Evolutionary conservation across 2,329 filamentous ascomycete species (phyloP).

Genomic region (Epicoccum nigrum): DNA sequence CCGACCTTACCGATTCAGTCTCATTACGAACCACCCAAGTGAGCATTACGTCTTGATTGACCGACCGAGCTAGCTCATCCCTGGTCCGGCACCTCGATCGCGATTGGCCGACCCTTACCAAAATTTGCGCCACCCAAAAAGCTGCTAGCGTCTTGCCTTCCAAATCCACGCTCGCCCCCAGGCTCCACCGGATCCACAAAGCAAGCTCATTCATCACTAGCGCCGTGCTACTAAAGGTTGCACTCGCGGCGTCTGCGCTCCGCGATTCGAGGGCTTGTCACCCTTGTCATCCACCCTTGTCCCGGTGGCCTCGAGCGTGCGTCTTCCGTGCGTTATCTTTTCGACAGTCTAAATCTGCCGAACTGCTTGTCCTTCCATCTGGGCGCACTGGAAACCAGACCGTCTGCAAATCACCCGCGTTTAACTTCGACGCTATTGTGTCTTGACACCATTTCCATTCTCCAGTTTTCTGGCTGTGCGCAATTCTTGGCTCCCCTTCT

Average conservation of each 20-base stretch:
- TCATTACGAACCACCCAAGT: slow-evolving; percentile 32
- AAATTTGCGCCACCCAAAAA: slow-evolving; percentile 34
- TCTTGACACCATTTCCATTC: slow-evolving; percentile 43
- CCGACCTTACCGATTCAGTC: slow-evolving; percentile 43
- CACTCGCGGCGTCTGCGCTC: slow-evolving; percentile 44
- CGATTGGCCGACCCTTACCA: slow-evolving; percentile 43
- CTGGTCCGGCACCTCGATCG: slow-evolving; percentile 29
- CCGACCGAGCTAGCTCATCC: slow-evolving; percentile 41
- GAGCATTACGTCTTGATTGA: slow-evolving; percentile 44
- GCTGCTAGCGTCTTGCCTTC: slow-evolving; percentile 40
- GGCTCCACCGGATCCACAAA: slow-evolving; percentile 34
- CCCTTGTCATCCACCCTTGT: slow-evolving; percentile 33
- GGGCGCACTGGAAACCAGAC: slow-evolving; percentile 46
- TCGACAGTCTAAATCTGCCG: slow-evolving; percentile 49
- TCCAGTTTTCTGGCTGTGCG: slow-evolving; percentile 46
- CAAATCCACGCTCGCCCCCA: slow-evolving; percentile 38
- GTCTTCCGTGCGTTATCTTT: slow-evolving; percentile 49
- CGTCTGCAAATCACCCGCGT: slow-evolving; percentile 58
- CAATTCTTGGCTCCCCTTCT: slow-evolving; percentile 38
- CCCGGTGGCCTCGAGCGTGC: slow-evolving; percentile 42
- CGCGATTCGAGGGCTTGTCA: slow-evolving; percentile 42
- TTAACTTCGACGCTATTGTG: slow-evolving; percentile 54
- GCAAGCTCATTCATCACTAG: slow-evolving; percentile 42
- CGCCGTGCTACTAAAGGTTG: slow-evolving; percentile 47
- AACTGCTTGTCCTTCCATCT: slow-evolving; percentile 47